These are phyloP conservation scores for Leishmania gerbilli DNA, from an alignment of 208 protist genomes.

Conservation along the genomic window DNA sequence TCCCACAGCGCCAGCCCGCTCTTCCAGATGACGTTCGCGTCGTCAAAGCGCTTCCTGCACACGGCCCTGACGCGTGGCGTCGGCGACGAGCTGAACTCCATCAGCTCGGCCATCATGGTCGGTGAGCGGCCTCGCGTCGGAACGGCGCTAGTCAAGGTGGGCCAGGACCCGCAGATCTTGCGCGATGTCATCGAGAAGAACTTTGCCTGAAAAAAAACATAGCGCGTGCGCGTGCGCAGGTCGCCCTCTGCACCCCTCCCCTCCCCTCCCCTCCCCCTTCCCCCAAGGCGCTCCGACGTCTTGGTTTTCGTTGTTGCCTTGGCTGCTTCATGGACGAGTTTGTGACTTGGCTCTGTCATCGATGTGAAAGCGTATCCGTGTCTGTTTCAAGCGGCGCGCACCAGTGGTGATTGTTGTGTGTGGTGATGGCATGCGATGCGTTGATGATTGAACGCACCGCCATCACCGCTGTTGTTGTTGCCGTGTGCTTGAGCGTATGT, in stretches of 20 bases:
- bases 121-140: conserved; percentile 87
- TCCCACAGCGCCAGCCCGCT: conserved; percentile 85
- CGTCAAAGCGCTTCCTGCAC: conserved; percentile 85
- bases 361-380: background rate
- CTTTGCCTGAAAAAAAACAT: conserved; percentile 29
- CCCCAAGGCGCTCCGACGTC: background rate
- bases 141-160: conserved; percentile 73
- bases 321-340: background rate
- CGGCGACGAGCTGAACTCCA: conserved; percentile 78
- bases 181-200: conserved; percentile 78
- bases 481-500: background rate
- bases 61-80: conserved; percentile 78
- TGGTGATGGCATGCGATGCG: background rate
- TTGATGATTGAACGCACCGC: background rate
- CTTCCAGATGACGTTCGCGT: conserved; percentile 93
- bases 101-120: conserved; percentile 91
- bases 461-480: background rate
- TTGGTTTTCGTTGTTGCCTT: background rate
- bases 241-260: background rate
- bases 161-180: conserved; percentile 58
- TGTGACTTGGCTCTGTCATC: background rate
- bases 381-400: background rate
- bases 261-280: background rate
- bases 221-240: background rate
- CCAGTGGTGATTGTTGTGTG: background rate